These are phyloP conservation scores for Hypoxylon sp. DNA, from an alignment of 2,329 filamentous ascomycete species.

Conservation along the genomic window DNA sequence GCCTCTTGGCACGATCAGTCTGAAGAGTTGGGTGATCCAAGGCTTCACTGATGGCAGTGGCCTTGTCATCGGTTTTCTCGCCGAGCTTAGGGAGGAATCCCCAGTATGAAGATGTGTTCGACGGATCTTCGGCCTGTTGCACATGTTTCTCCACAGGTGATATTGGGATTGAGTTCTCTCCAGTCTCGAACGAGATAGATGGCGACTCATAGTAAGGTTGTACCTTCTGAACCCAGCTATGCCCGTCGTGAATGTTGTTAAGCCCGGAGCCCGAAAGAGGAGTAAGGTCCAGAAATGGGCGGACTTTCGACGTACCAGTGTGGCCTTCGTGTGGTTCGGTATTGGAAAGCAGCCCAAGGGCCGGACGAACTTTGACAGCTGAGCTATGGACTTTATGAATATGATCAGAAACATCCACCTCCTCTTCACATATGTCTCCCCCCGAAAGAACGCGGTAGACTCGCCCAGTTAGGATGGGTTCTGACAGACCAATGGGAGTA, in stretches of 20 bases:
- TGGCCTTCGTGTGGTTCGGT: constrained; percentile 34
- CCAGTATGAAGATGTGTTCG: constrained; percentile 46
- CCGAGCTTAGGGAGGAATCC: constrained; percentile 44
- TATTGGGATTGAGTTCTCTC: constrained; percentile 24
- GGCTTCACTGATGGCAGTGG: background rate
- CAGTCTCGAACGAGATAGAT: constrained; percentile 12
- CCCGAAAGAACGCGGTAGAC: constrained; percentile 35
- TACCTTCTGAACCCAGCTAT: constrained; percentile 40
- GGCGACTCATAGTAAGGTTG: constrained; percentile 37
- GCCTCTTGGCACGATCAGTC: background rate
- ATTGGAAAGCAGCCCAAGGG: constrained; percentile 14
- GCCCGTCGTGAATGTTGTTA: constrained; percentile 39
- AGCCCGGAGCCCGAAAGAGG: constrained; percentile 12
- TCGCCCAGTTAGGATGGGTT: constrained; percentile 25
- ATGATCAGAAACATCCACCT: constrained; percentile 40
- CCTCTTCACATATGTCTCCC: constrained; percentile 34
- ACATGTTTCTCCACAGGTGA: constrained; percentile 2
- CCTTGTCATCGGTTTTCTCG: constrained; percentile 25
- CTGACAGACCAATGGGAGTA: constrained; percentile 12
- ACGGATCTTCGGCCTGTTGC: constrained; percentile 22
- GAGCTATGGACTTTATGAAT: constrained; percentile 35
- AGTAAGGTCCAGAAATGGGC: constrained; percentile 29
- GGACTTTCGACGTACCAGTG: constrained; percentile 39
- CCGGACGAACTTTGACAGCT: constrained; percentile 42
- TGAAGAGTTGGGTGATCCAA: constrained; percentile 1